Conservation (phyloP, 352 stramenopile genomes). For the Phytophthora pisi region DNA sequence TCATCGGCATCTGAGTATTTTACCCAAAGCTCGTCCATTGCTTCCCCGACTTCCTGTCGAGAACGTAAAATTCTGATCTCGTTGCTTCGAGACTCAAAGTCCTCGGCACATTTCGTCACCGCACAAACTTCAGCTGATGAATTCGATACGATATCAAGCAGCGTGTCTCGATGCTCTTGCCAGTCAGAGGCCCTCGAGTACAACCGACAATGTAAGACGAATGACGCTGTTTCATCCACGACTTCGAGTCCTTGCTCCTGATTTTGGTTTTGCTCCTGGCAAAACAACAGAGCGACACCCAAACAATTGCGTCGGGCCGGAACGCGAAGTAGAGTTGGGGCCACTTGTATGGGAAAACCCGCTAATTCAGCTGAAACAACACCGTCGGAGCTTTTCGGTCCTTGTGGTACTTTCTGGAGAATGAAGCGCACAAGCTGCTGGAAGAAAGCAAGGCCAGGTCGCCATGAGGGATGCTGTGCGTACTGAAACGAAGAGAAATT, state of each 20-base stretch:
- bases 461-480: constrained; percentile 32
- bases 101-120: constrained; percentile 25
- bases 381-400: not conserved
- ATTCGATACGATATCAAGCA: constrained; percentile 30
- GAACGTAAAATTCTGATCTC: constrained; percentile 15
- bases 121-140: constrained; percentile 27
- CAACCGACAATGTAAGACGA: constrained; percentile 24
- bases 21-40: constrained; percentile 27
- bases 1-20: not conserved
- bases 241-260: constrained; percentile 1
- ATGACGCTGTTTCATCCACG: not conserved
- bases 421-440: constrained; percentile 37
- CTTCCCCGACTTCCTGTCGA: constrained; percentile 25
- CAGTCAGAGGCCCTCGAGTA: constrained; percentile 19
- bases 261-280: constrained; percentile 29
- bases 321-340: constrained; percentile 35
- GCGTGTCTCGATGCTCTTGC: constrained; percentile 15
- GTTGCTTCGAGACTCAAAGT: constrained; percentile 29
- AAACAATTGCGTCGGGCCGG: not conserved
- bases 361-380: constrained; percentile 21
- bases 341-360: constrained; percentile 33
- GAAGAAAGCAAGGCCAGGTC: constrained; percentile 61
- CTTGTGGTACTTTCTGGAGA: constrained; percentile 9
- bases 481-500: constrained; percentile 47
- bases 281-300: constrained; percentile 31